These are phyloP conservation scores for Aphanomyces euteiches DNA, from an alignment of 352 stramenopile species.

Conservation along the genomic window DNA sequence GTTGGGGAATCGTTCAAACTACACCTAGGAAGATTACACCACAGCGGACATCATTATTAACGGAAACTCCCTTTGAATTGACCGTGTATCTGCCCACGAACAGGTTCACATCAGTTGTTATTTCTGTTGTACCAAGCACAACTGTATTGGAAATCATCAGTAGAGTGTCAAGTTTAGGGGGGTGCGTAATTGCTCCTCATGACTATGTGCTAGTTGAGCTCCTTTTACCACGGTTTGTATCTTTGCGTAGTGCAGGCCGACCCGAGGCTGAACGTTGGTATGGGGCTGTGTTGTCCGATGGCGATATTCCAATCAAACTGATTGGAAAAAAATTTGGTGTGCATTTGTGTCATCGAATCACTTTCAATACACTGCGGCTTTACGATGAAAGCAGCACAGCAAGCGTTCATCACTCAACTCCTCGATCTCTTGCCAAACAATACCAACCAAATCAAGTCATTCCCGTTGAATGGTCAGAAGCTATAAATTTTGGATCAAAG, in stretches of 20 bases:
- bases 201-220: constrained; percentile 86
- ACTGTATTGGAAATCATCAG: constrained; percentile 1
- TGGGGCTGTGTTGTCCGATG: constrained; percentile 52
- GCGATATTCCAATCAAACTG: constrained; percentile 55
- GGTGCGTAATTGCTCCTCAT: constrained; percentile 26
- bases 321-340: constrained; percentile 61
- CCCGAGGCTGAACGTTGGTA: constrained; percentile 85
- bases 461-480: constrained; percentile 73
- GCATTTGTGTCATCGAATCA: constrained; percentile 82
- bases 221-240: constrained; percentile 77
- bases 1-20: constrained; percentile 14
- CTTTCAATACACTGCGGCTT: constrained; percentile 83
- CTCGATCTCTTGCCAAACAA: constrained; percentile 63
- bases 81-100: constrained; percentile 80
- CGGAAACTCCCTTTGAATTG: constrained; percentile 37
- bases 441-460: constrained; percentile 74
- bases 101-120: constrained; percentile 72
- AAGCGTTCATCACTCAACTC: constrained; percentile 77
- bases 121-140: constrained; percentile 46
- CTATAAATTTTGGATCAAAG: constrained; percentile 37
- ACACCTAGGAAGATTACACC: background rate
- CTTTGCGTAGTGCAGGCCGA: constrained; percentile 71
- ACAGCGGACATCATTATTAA: constrained; percentile 46
- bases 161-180: background rate
- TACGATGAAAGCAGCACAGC: constrained; percentile 85